Evolutionary conservation across 192 early-diverging fungal species (phyloP), one percentile per base, ranked within the genome.

Genomic region (Paraglomus occultum): DNA sequence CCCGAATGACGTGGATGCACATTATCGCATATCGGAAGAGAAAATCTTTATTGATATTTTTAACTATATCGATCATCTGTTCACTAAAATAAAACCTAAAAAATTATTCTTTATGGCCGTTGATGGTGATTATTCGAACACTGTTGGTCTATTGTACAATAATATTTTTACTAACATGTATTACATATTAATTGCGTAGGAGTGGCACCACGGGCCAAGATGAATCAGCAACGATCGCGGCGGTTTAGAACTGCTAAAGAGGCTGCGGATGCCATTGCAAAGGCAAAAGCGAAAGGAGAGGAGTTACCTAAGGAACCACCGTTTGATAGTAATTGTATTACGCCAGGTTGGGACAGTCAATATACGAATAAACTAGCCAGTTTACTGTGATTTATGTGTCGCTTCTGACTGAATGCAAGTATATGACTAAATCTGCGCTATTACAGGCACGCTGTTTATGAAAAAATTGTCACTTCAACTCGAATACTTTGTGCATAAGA

Each of bases 281-380:
- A 84, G 70, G 88, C 89, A 6, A 64, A 95, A 20, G 64, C 74
- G 42, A 83, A 85, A 50, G 93, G 91, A 8, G 92, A 92, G 54
- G 84, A 90, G 23, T 72, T 85, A 12, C 85, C 87, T 39, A 83
- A 83, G 67, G 87, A 87, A 54, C 79, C 79, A 14, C 85, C 88
- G 0, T 98, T 99, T 79, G 97, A 99, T 76, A 91, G 92, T 42
- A 99, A 97, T 74, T 97, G 95, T 82, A 99, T 99, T 74, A 99
- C 96, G 8, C 96, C 95, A 55, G 96, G 93, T 74, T 76, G 9
- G 23, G 12, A 78, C 50, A 22, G 9, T 22, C 22, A 62, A 11
- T 40, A 17, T n/a, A 23, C 8, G 39, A 42, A 6, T 11, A 14
- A 4, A 11, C 12, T 76, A 18, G 46, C 49, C 15, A 52, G 6